Evolutionary conservation across 2,329 filamentous ascomycete genomes (phyloP).

Genomic region (Cryphonectria nitschkei): DNA sequence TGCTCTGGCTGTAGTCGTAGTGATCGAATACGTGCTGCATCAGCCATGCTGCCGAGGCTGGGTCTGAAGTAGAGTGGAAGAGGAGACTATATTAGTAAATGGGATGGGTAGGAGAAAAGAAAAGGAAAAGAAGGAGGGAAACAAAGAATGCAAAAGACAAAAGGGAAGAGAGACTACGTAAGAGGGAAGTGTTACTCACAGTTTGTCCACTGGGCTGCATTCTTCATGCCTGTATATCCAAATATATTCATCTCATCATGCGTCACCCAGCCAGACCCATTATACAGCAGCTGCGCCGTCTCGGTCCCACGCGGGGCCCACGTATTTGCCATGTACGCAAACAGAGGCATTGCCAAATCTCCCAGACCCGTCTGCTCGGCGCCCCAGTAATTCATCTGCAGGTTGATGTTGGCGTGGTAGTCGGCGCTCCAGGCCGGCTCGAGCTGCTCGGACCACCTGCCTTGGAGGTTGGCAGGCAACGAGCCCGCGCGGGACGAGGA

Average conservation of each 20-base stretch:
- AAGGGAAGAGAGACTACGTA: no score
- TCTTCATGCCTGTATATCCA: slow-evolving; percentile 53
- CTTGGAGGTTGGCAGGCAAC: slow-evolving; percentile 61
- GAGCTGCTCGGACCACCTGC: slow-evolving; percentile 55
- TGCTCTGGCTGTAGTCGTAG: slow-evolving; percentile 56
- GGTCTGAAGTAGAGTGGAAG: slow-evolving; percentile 33
- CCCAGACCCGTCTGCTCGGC: slow-evolving; percentile 56
- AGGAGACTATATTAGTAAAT: background rate
- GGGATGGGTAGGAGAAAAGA: no score
- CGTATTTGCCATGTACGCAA: slow-evolving; percentile 53
- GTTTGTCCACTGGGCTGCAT: slow-evolving; percentile 38
- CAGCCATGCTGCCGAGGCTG: slow-evolving; percentile 59
- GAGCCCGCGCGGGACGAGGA: slow-evolving; percentile 54
- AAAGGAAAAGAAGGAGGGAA: no score
- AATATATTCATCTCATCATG: slow-evolving; percentile 64
- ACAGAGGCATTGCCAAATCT: slow-evolving; percentile 49
- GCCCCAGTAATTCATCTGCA: slow-evolving; percentile 66
- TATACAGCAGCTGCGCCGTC: slow-evolving; percentile 58
- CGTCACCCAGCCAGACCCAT: slow-evolving; percentile 57
- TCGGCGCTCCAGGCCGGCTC: slow-evolving; percentile 50
- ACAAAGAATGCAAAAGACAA: no score
- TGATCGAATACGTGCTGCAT: slow-evolving; percentile 63
- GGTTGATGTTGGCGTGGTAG: slow-evolving; percentile 62
- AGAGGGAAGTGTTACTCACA: slow-evolving; percentile 25
- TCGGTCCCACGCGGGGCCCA: slow-evolving; percentile 57